These are phyloP conservation scores for Diaporthe sp. DNA, from an alignment of 2,329 filamentous ascomycete genomes.

Conservation along the genomic window DNA sequence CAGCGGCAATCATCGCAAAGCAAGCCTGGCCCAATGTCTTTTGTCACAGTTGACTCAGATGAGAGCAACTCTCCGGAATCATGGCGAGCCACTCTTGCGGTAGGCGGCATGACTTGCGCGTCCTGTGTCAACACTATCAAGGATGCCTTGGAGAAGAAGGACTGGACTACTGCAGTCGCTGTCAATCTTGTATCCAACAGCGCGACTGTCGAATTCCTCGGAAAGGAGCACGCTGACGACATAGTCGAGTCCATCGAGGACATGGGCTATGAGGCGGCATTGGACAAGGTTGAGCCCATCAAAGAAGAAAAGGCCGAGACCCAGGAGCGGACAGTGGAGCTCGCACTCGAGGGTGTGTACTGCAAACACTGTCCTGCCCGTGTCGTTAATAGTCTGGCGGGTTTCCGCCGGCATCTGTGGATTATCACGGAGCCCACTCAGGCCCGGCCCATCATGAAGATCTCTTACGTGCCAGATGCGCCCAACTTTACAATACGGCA, in stretches of 20 bases:
- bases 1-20: neutral
- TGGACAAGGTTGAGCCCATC: slow-evolving; percentile 65
- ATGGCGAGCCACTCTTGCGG: slow-evolving; percentile 70
- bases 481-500: slow-evolving; percentile 81
- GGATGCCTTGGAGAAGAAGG: slow-evolving; percentile 67
- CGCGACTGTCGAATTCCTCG: slow-evolving; percentile 71
- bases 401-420: slow-evolving; percentile 65
- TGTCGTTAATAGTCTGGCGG: slow-evolving; percentile 66
- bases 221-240: slow-evolving; percentile 59
- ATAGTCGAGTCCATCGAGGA: slow-evolving; percentile 70
- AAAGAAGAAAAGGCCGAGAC: slow-evolving; percentile 47
- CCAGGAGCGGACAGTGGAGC: slow-evolving; percentile 70
- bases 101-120: slow-evolving; percentile 82
- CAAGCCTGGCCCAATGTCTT: slow-evolving; percentile 41
- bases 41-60: slow-evolving; percentile 54
- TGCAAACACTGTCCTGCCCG: slow-evolving; percentile 78
- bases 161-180: slow-evolving; percentile 69
- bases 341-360: slow-evolving; percentile 80
- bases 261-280: slow-evolving; percentile 75
- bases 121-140: slow-evolving; percentile 77
- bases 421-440: slow-evolving; percentile 70
- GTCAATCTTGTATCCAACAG: slow-evolving; percentile 79
- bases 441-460: slow-evolving; percentile 75
- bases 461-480: slow-evolving; percentile 78
- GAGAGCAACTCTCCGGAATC: slow-evolving; percentile 46